A percentile compares a stretch with the other conserved stretches of the same genome.
phyloP scores from a whole-genome alignment of 1,284 basidiomycete species.

The Lentinus polychrous region DNA sequence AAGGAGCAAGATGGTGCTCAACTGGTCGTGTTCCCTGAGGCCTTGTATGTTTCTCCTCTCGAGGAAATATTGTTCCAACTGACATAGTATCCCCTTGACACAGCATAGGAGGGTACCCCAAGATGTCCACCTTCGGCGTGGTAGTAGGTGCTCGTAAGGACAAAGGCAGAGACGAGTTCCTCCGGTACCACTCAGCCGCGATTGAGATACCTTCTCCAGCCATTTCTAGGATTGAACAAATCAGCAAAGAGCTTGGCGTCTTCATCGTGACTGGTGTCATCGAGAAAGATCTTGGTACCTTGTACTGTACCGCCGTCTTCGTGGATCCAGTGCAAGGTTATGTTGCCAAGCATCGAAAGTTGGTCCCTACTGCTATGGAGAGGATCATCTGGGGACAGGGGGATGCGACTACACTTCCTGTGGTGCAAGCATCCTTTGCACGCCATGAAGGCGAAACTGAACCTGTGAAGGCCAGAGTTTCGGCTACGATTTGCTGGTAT shows the following conservation, averaged over 20 bases:
- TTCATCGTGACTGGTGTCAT: constrained; percentile 67
- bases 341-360: constrained; percentile 64
- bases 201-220: constrained; percentile 52
- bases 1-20: constrained; percentile 45
- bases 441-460: constrained; percentile 14
- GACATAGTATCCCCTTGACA: constrained; percentile 1
- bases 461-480: constrained; percentile 42
- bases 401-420: constrained; percentile 27
- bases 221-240: constrained; percentile 40
- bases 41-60: constrained; percentile 42
- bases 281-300: constrained; percentile 57
- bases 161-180: constrained; percentile 55
- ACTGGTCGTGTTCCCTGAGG: constrained; percentile 68
- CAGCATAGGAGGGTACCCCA: constrained; percentile 65
- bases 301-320: constrained; percentile 68
- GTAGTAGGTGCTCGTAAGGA: constrained; percentile 46
- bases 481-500: constrained; percentile 65
- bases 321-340: constrained; percentile 52
- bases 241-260: constrained; percentile 44
- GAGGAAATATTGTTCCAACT: constrained; percentile 2
- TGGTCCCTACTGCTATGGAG: constrained; percentile 66
- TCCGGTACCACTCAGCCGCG: constrained; percentile 48
- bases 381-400: constrained; percentile 66
- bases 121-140: constrained; percentile 52
- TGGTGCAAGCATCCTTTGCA: constrained; percentile 22